These are phyloP conservation scores for Aspergillus diversus DNA, from an alignment of 495 filamentous ascomycete genomes.

Conservation along the genomic window DNA sequence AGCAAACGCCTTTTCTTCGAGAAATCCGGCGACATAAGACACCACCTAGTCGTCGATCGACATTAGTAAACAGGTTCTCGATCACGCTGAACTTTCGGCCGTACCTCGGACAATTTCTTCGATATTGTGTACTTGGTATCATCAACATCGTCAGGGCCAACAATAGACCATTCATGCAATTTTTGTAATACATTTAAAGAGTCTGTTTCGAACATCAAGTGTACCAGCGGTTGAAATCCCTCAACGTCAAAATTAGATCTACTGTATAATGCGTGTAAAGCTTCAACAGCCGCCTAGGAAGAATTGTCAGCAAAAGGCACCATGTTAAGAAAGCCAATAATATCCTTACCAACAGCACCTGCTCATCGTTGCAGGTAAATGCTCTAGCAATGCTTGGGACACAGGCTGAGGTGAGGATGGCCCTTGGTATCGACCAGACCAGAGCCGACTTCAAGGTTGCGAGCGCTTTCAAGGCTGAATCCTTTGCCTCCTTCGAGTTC, in stretches of 20 bases:
- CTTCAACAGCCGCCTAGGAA: constrained; percentile 76
- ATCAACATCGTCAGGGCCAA: constrained; percentile 78
- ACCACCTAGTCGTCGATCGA: constrained; percentile 62
- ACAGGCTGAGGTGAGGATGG: constrained; percentile 68
- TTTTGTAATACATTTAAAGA: constrained; percentile 72
- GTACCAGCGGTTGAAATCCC: constrained; percentile 77
- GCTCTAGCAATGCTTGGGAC: constrained; percentile 74
- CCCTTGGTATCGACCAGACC: constrained; percentile 83
- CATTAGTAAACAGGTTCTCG: constrained; percentile 4
- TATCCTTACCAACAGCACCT: constrained; percentile 70
- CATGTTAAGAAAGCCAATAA: not conserved
- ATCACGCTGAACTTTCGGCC: not conserved
- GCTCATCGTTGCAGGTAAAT: constrained; percentile 71
- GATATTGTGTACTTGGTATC: constrained; percentile 89
- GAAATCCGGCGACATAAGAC: constrained; percentile 78
- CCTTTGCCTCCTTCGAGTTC: constrained; percentile 61
- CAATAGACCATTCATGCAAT: constrained; percentile 80
- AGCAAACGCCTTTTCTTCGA: constrained; percentile 74
- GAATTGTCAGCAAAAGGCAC: constrained; percentile 22
- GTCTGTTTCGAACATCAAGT: constrained; percentile 73
- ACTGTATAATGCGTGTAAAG: constrained; percentile 78
- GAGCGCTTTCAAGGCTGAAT: constrained; percentile 71
- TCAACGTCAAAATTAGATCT: constrained; percentile 73
- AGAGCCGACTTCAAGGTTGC: constrained; percentile 74
- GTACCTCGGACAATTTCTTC: constrained; percentile 92